A percentile compares a stretch with the other conserved stretches of the same genome.
phyloP scores from a whole-genome alignment of 768 basidiomycete genomes.

The Dioszegia aurantiaca region DNA sequence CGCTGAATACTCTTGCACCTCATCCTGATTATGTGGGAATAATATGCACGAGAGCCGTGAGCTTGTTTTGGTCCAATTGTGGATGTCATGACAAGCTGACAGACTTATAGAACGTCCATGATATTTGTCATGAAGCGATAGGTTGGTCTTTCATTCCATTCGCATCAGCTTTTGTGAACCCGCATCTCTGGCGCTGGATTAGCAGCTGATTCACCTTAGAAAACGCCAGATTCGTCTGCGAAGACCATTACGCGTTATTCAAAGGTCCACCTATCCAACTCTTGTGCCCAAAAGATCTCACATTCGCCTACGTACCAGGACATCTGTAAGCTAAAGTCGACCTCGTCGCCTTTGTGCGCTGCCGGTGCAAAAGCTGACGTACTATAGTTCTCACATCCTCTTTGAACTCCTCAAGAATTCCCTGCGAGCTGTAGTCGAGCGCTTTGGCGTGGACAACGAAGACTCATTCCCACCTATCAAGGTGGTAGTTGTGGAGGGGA shows the following conservation, averaged over 20 bases:
- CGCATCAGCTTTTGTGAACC: no score
- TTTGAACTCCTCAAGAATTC: slow-evolving; percentile 99
- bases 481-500: slow-evolving; percentile 93
- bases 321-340: slow-evolving; percentile 65
- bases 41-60: slow-evolving; percentile 84
- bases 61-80: slow-evolving; percentile 46
- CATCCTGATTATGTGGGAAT: slow-evolving; percentile 93
- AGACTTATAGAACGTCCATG: slow-evolving; percentile 76
- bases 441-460: slow-evolving; percentile 77
- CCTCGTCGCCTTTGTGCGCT: no score
- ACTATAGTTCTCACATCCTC: slow-evolving; percentile 73
- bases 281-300: slow-evolving; percentile 80
- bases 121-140: slow-evolving; percentile 97
- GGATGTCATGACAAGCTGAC: slow-evolving; percentile 12
- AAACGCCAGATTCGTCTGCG: slow-evolving; percentile 80
- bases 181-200: no score
- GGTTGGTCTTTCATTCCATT: slow-evolving; percentile 22
- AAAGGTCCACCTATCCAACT: slow-evolving; percentile 93
- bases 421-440: slow-evolving; percentile 90
- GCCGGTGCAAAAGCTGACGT: neutral
- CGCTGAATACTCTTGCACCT: slow-evolving; percentile 84
- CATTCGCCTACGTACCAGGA: slow-evolving; percentile 92
- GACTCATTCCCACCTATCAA: slow-evolving; percentile 83
- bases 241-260: slow-evolving; percentile 92
- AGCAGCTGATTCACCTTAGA: slow-evolving; percentile 55